These are phyloP conservation scores for Corymbia maculata DNA, from an alignment of 345 rosid genomes.

Conservation along the genomic window DNA sequence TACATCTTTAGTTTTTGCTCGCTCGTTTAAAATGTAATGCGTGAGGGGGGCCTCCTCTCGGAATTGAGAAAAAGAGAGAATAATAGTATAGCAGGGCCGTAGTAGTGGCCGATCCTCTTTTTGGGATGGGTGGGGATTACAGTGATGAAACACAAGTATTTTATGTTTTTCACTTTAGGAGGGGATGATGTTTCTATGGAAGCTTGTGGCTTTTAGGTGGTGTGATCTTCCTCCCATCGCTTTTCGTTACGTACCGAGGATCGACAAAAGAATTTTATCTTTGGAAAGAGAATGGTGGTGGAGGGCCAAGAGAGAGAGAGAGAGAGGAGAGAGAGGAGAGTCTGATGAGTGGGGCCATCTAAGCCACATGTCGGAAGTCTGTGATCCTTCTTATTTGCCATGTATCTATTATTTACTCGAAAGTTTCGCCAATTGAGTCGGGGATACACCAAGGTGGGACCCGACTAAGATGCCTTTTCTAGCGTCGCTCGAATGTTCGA, in stretches of 20 bases:
- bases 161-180: neutral
- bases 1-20: neutral
- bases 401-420: too few species aligned
- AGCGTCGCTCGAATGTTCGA: too few species aligned
- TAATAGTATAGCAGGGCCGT: neutral
- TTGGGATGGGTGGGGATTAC: neutral
- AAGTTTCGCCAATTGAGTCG: too few species aligned
- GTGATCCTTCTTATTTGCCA: too few species aligned
- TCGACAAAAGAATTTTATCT: slow-evolving; percentile 17
- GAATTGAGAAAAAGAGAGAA: neutral
- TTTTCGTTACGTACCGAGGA: neutral
- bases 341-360: too few species aligned
- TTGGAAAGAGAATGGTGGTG: neutral
- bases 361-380: too few species aligned
- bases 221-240: neutral
- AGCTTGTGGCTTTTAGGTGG: neutral
- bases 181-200: neutral
- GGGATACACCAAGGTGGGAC: too few species aligned
- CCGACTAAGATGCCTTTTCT: too few species aligned
- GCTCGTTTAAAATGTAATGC: neutral
- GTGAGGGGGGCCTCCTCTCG: neutral
- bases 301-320: neutral
- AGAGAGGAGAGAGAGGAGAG: too few species aligned
- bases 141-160: neutral
- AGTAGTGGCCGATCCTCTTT: neutral